Evolutionary conservation across 805 yeast genomes (phyloP).

Genomic region (Tetrapisispora taiwanensis): DNA sequence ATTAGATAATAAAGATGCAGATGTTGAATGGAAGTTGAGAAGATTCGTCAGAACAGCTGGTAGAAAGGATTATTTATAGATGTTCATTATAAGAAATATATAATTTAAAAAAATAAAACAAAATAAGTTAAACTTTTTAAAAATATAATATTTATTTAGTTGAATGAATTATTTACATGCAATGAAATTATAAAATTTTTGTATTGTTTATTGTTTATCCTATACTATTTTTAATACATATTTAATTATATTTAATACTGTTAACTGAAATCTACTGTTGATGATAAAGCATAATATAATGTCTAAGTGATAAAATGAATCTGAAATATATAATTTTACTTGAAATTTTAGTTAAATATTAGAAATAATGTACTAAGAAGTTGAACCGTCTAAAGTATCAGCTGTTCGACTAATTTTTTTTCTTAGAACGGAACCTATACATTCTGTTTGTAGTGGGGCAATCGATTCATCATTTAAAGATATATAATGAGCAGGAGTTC

Average conservation of each 20-base stretch:
- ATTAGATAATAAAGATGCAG: conserved; percentile 90
- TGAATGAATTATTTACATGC: too few relatives aligned
- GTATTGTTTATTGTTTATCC: too few relatives aligned
- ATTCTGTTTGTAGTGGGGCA: conserved; percentile 16
- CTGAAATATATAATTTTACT: neutral
- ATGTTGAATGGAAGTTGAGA: conserved; percentile 92
- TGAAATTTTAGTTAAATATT: neutral
- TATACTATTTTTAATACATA: neutral
- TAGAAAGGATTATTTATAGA: conserved; percentile 72
- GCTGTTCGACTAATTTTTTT: conserved; percentile 10
- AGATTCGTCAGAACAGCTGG: conserved; percentile 92
- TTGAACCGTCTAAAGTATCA: neutral
- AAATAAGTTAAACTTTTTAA: neutral
- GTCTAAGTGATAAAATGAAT: neutral
- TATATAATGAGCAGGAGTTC: conserved; percentile 3
- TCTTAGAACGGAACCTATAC: conserved; percentile 19
- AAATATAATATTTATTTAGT: neutral
- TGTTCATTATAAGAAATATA: neutral
- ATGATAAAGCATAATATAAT: neutral
- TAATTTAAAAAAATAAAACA: neutral
- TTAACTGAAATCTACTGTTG: neutral
- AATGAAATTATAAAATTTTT: too few relatives aligned
- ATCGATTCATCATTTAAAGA: conserved; percentile 1
- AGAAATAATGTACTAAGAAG: neutral
- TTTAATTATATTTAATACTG: neutral